Evolutionary conservation across 1,284 basidiomycete genomes (phyloP), one percentile per base, ranked within the genome.

Genomic region (Puccinia hordei): DNA sequence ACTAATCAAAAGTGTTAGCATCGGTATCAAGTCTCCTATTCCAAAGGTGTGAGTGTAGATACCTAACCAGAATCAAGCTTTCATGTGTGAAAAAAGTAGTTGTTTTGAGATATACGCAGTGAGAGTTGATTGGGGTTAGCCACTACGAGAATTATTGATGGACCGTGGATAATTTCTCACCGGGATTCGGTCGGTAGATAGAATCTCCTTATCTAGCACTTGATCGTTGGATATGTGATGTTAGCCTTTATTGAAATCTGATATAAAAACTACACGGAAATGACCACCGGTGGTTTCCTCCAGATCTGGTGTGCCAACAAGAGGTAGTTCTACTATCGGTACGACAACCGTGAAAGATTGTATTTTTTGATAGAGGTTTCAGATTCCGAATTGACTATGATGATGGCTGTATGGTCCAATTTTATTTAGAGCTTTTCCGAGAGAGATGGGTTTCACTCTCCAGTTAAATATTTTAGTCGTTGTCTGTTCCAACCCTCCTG

Each of bases 341-440:
- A 13, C 5, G n/a, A 24, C 53, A 27, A 24, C 46, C 46, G 46
- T 49, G 8, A 13, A 10, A 49, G 46, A 55, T 55, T 55, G 53
- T 19, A 49, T 19, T 55, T 24, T 55, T 55, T 13, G 6, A 22
- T 24, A n/a, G 53, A 55, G 19, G 53, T 55, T 55, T 55, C 53
- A 55, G 53, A 24, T 55, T 55, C 53, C 53, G 53, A 55, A 55
- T 55, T n/a, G 53, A 55, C 53, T 55, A 6, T 55, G 53, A 55
- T 55, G 46, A 49, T 17, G 46, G 46, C 46, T 49, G 46, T 49
- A 49, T 41, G 38, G 38, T 6, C 38, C 6, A 5, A 49, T 49
- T 41, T 41, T 41, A n/a, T n/a, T 41, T 41, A 41, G 15, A 17
- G 46, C 46, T 49, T 15, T 17, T 49, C 17, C 17, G 46, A 49